These are phyloP conservation scores for Mycosphaerella sp. DNA, from an alignment of 2,329 filamentous ascomycete species.

Conservation along the genomic window DNA sequence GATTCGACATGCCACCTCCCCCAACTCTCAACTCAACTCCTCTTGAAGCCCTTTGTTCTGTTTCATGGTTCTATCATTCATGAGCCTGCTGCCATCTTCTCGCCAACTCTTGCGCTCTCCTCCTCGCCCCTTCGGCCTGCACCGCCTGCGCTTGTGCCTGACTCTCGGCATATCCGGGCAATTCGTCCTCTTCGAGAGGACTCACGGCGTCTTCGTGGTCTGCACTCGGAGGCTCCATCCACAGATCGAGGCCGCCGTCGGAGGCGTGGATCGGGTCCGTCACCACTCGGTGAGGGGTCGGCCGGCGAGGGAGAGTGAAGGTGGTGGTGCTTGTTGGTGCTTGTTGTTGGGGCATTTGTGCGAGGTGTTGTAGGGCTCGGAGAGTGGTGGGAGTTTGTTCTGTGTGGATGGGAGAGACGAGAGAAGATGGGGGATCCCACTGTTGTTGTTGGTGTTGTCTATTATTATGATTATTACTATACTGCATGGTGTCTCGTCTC, in stretches of 20 bases:
- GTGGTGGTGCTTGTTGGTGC: too few species aligned
- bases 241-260: conserved; percentile 18
- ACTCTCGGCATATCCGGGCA: conserved; percentile 44
- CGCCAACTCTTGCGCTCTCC: conserved; percentile 42
- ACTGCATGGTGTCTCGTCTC: not conserved
- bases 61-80: not conserved
- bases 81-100: conserved; percentile 37
- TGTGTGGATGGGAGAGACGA: conserved; percentile 17
- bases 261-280: conserved; percentile 6
- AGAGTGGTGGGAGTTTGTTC: conserved; percentile 26
- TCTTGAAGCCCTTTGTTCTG: too few species aligned
- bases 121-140: conserved; percentile 38
- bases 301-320: conserved; percentile 4
- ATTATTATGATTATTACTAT: not conserved
- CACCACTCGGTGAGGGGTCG: conserved; percentile 1
- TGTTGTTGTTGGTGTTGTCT: not conserved
- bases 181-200: conserved; percentile 34
- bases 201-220: conserved; percentile 9
- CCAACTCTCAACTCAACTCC: too few species aligned
- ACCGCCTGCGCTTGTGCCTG: conserved; percentile 41
- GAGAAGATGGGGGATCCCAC: not conserved
- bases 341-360: conserved; percentile 21
- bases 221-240: conserved; percentile 19
- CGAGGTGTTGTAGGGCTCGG: conserved; percentile 24
- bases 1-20: too few species aligned